Evolutionary conservation across 2,329 filamentous ascomycete genomes (phyloP), one percentile per base, ranked within the genome.

Genomic region (Pseudogymnoascus sp.): DNA sequence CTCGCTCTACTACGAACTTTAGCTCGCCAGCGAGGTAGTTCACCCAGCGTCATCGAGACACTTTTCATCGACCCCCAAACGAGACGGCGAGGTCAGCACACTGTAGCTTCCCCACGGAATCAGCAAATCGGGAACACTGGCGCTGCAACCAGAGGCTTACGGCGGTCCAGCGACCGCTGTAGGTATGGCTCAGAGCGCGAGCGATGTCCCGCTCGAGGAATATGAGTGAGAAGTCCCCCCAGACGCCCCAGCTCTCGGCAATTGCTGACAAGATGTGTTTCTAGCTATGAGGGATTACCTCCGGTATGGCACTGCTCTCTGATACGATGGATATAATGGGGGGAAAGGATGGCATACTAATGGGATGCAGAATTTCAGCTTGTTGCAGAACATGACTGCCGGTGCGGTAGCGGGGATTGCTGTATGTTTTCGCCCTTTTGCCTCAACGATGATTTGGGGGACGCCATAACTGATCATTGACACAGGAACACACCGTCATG

Each of bases 361-460:
- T 37, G n/a, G n/a, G 52, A 33, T 16, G 29, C 29, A 59, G 52
- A 96, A 96, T 78, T 96, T 96, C 81, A 94, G 92, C 70, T 83
- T 97, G 72, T 79, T 89, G 68, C 91, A 94, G 74, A 99, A 97
- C 77, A 97, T 97, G 92, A 80, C 88, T 66, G 94, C 94, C 62
- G 94, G 94, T 75, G 94, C 94, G 69, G 97, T 97, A 78, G 94
- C 94, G 64, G 94, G 94, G 70, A 95, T 97, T 78, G 91, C 92
- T 71, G 91, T 95, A 86, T 70, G 87, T 73, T 21, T 23, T 16
- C 26, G 26, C 52, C 49, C 71, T 71, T 63, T 29, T 66, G 69
- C 19, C 65, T 69, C 64, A 61, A 68, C 66, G 65, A 59, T 66
- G 8, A 38, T 31, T 6, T 62, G 60, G 61, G 67, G 49, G 63